phyloP scores from a whole-genome alignment of 176 grass and related monocot species.

The Themeda triandra region DNA sequence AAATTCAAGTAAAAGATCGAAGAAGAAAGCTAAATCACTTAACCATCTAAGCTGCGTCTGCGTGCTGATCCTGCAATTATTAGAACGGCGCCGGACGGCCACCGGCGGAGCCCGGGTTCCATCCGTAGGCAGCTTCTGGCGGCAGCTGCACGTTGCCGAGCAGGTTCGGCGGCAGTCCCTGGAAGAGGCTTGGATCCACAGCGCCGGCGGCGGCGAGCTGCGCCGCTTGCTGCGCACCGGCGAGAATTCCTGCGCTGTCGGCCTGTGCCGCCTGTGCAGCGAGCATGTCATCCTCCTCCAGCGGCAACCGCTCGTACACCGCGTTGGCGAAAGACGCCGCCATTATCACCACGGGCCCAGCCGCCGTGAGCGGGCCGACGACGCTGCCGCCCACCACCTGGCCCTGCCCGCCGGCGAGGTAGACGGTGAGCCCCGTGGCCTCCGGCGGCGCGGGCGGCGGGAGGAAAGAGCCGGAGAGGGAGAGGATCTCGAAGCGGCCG shows the following conservation, averaged over 20 bases:
- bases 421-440: slow-evolving; percentile 76
- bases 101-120: slow-evolving; percentile 32
- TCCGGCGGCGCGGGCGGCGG: slow-evolving; percentile 76
- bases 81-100: slow-evolving; percentile 39
- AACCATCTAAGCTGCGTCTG: slow-evolving; percentile 26
- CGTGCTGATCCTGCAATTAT: background rate
- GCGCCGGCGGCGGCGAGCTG: slow-evolving; percentile 41
- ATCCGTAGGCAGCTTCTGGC: slow-evolving; percentile 49
- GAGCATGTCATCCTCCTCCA: slow-evolving; percentile 73
- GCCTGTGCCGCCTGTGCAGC: slow-evolving; percentile 38
- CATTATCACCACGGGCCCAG: slow-evolving; percentile 79
- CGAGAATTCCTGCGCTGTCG: slow-evolving; percentile 44
- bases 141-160: slow-evolving; percentile 80
- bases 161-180: slow-evolving; percentile 72
- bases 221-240: slow-evolving; percentile 33
- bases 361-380: slow-evolving; percentile 57
- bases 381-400: slow-evolving; percentile 81
- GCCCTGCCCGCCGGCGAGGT: slow-evolving; percentile 75
- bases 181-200: slow-evolving; percentile 58
- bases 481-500: slow-evolving; percentile 84
- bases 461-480: slow-evolving; percentile 79
- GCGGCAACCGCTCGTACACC: slow-evolving; percentile 71
- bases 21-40: slow-evolving; percentile 43
- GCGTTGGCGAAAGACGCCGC: slow-evolving; percentile 79
- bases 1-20: slow-evolving; percentile 10